phyloP scores from a whole-genome alignment of 306 rosid species.

The Begonia loranthoides region DNA sequence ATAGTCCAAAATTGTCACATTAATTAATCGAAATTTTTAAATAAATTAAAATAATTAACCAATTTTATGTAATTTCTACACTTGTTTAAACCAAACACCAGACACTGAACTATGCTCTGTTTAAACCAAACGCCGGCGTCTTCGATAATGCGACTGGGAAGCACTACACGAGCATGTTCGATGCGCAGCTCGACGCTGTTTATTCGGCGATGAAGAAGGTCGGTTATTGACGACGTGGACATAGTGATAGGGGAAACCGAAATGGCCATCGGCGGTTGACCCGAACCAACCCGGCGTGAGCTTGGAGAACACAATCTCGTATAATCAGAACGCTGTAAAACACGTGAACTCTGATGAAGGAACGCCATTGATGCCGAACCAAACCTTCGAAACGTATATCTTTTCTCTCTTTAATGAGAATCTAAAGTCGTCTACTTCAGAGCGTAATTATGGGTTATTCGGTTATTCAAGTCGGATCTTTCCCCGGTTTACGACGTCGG shows the following conservation, averaged over 20 bases:
- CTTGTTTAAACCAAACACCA: too few species aligned
- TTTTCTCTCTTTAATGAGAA: conserved; percentile 72
- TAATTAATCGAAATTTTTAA: too few species aligned
- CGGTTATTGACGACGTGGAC: conserved; percentile 61
- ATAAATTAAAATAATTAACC: too few species aligned
- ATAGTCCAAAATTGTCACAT: too few species aligned
- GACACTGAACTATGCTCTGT: conserved; percentile 39
- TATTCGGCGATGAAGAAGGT: conserved; percentile 72
- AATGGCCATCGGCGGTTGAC: conserved; percentile 79
- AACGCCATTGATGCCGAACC: conserved; percentile 73
- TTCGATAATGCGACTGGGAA: conserved; percentile 38
- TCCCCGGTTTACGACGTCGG: conserved; percentile 60
- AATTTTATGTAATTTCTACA: too few species aligned
- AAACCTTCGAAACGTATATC: conserved; percentile 49
- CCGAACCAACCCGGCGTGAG: conserved; percentile 50
- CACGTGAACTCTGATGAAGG: conserved; percentile 67
- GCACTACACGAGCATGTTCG: conserved; percentile 80
- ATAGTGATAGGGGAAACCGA: conserved; percentile 70
- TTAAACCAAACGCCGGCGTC: conserved; percentile 58
- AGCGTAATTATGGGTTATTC: conserved; percentile 68
- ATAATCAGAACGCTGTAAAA: conserved; percentile 48
- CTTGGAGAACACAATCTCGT: conserved; percentile 49
- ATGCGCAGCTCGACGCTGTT: conserved; percentile 80
- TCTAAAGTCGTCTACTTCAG: conserved; percentile 45
- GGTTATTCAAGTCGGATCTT: conserved; percentile 58